Percentiles rank a stretch among this genome's conserved stretches.
Evolutionary conservation across 2,329 filamentous ascomycete genomes (phyloP).

Genomic region (Pleoardoris graminearum): DNA sequence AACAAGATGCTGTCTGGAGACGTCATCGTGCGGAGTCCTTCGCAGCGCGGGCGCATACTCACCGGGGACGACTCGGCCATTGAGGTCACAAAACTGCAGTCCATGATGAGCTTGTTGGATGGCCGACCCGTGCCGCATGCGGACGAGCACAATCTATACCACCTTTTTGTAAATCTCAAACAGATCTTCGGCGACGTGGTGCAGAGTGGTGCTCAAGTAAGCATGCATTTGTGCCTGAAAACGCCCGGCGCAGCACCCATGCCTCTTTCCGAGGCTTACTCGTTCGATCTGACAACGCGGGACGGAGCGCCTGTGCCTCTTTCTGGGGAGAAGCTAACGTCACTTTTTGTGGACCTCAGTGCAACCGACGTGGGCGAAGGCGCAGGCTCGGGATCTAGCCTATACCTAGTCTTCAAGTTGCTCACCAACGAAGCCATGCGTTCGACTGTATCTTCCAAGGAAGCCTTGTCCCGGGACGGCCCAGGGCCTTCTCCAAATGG

Average conservation of each 20-base stretch:
- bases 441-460: slow-evolving; percentile 32
- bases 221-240: slow-evolving; percentile 77
- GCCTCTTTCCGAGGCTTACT: slow-evolving; percentile 80
- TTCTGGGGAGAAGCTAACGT: slow-evolving; percentile 72
- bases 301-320: slow-evolving; percentile 69
- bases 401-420: slow-evolving; percentile 85
- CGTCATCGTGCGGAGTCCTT: slow-evolving; percentile 90
- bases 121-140: slow-evolving; percentile 70
- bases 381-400: slow-evolving; percentile 67
- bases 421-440: slow-evolving; percentile 60
- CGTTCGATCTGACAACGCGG: slow-evolving; percentile 74
- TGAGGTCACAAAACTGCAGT: slow-evolving; percentile 87
- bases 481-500: slow-evolving; percentile 24
- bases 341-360: slow-evolving; percentile 84
- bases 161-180: slow-evolving; percentile 82
- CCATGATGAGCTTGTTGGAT: slow-evolving; percentile 91
- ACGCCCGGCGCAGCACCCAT: slow-evolving; percentile 64
- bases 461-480: slow-evolving; percentile 33
- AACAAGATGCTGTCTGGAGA: slow-evolving; percentile 95
- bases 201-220: slow-evolving; percentile 71
- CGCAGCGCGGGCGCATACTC: slow-evolving; percentile 78
- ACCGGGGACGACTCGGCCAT: slow-evolving; percentile 93
- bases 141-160: slow-evolving; percentile 75
- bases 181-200: slow-evolving; percentile 76
- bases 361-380: slow-evolving; percentile 71